These are phyloP conservation scores for Tricholoma matsutake DNA, from an alignment of 768 basidiomycete species.

Conservation along the genomic window DNA sequence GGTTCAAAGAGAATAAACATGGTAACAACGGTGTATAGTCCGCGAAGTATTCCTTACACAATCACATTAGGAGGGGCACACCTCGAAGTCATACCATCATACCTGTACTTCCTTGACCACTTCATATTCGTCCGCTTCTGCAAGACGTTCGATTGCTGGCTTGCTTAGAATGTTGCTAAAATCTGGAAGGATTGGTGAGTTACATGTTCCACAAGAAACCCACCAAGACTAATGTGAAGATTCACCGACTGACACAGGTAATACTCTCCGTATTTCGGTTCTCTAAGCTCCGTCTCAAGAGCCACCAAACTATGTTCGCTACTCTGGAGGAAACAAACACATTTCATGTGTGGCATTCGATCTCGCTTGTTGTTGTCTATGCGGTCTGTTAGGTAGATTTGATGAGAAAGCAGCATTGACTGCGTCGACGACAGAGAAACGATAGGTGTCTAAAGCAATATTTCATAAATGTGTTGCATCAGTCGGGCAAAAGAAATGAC, in stretches of 20 bases:
- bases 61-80: conserved; percentile 3
- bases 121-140: conserved; percentile 93
- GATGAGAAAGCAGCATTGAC: conserved; percentile 87
- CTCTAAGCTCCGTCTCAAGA: conserved; percentile 77
- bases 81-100: conserved; percentile 16
- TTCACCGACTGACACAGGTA: conserved; percentile 96
- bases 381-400: conserved; percentile 96
- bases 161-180: conserved; percentile 95
- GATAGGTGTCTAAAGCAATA: conserved; percentile 75
- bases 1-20: conserved; percentile 83
- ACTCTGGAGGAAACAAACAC: conserved; percentile 88
- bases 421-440: conserved; percentile 94
- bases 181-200: conserved; percentile 48
- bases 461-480: neutral
- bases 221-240: conserved; percentile 31
- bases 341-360: conserved; percentile 95
- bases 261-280: conserved; percentile 96
- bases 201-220: conserved; percentile 7
- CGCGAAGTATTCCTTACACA: conserved; percentile 88
- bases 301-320: conserved; percentile 80
- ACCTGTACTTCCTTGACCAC: conserved; percentile 97
- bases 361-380: conserved; percentile 94
- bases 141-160: conserved; percentile 85
- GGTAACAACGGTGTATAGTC: conserved; percentile 90
- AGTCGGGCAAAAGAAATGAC: neutral